Conservation (phyloP, 345 rosid species). For the Kernera saxatilis region DNA sequence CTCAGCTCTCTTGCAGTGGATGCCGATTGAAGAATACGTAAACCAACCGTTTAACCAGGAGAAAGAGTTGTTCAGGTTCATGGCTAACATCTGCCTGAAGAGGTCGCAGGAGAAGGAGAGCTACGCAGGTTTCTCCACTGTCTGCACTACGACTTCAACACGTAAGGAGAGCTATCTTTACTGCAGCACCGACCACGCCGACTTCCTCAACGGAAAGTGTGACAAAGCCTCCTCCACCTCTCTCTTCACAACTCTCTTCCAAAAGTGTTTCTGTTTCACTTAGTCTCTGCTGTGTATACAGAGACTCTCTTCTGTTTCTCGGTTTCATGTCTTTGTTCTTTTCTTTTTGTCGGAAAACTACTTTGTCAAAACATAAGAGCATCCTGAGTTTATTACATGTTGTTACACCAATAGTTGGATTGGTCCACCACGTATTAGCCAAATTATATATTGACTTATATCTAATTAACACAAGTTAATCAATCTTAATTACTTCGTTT, state of each 20-base stretch:
- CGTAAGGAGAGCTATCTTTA: constrained; percentile 42
- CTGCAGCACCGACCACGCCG: constrained; percentile 31
- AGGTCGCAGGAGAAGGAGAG: constrained; percentile 20
- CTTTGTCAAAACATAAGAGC: too few relatives aligned
- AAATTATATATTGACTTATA: background rate
- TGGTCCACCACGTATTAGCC: too few relatives aligned
- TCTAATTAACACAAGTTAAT: too few relatives aligned
- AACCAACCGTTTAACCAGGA: constrained; percentile 42
- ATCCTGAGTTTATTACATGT: too few relatives aligned
- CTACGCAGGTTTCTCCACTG: constrained; percentile 48
- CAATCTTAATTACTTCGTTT: too few relatives aligned
- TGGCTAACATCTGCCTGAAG: constrained; percentile 50
- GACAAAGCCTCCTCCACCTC: background rate
- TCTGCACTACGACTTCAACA: constrained; percentile 28
- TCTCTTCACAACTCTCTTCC: background rate
- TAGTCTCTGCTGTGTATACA: background rate
- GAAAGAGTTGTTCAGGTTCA: constrained; percentile 36
- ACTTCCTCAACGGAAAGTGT: background rate
- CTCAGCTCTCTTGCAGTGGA: constrained; percentile 45
- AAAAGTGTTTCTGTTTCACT: background rate
- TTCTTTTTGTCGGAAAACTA: too few relatives aligned
- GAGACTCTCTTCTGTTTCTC: too few relatives aligned
- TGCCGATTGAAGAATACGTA: constrained; percentile 62
- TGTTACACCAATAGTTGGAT: too few relatives aligned
- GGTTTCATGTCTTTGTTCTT: too few relatives aligned